Base-by-base conservation (phyloP, 2,329 filamentous ascomycete species). In the Aspergillus ochraceoroseus region DNA sequence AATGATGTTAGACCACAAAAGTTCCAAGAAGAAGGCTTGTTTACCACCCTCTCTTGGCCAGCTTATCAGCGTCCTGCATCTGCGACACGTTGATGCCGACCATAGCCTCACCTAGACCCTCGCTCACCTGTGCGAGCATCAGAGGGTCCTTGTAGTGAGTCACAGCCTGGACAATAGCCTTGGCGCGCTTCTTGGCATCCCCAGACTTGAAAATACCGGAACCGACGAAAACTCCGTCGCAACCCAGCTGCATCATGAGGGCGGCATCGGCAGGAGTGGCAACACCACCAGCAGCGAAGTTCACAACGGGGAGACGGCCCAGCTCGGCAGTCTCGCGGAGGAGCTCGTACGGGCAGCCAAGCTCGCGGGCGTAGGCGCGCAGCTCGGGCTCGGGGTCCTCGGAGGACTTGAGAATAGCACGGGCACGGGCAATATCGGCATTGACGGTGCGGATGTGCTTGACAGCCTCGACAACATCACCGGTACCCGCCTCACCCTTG, bases 171-270 rank as follows among this genome's bases (percentile, higher is more conserved):
- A 98, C 92, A 57, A 98, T 96, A 25, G 92, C 92, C 72, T 83
- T 87, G 9, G 92, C 92, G 46, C 92, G 75, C 80, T 90, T 87
- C 30, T 83, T 80, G 14, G 92, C 85, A 66, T 96, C 83, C 12
- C 90, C 90, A 4, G 81, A 87, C 79, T 96, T 96, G 79, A 98
- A 98, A 67, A 96, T 96, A 18, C 92, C 92, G 43, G 82, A 88
- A 18, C 92, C 92, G 23, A 98, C 92, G 62, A 98, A 98, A 23
- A 98, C 92, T 43, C 92, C 92, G 61, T 98, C 92, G 62, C 92
- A 96, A 46, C 92, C 92, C 50, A 98, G 74, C 75, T 96, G 90
- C 92, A 98, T 98, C 90, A 98, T 87, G 71, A 98, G 74, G 2
- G 92, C 92, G 0, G 92, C 92, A 67, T 98, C 92, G 0, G 92